phyloP scores from a whole-genome alignment of 2,329 filamentous ascomycete species.

The Epichloe brachyelytri region DNA sequence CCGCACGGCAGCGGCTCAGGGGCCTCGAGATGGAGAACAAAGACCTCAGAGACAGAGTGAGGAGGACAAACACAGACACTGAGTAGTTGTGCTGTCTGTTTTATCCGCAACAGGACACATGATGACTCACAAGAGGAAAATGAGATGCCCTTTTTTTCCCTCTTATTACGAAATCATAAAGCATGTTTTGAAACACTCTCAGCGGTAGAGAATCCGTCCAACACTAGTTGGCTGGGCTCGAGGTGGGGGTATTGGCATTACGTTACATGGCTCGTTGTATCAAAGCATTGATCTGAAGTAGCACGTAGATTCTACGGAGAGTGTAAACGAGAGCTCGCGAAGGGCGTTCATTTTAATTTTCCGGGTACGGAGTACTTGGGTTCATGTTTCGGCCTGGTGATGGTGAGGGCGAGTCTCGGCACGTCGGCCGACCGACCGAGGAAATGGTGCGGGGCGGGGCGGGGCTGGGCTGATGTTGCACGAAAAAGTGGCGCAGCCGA shows the following conservation, averaged over 20 bases:
- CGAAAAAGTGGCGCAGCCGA: too few relatives aligned
- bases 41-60: slow-evolving; percentile 52
- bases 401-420: slow-evolving; percentile 51
- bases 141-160: too few relatives aligned
- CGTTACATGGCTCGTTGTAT: too few relatives aligned
- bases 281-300: too few relatives aligned
- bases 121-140: not conserved
- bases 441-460: too few relatives aligned
- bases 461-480: too few relatives aligned
- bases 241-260: too few relatives aligned
- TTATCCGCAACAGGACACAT: not conserved
- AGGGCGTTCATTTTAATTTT: too few relatives aligned
- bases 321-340: too few relatives aligned
- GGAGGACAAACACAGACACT: slow-evolving; percentile 14
- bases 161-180: not conserved
- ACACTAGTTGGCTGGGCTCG: not conserved
- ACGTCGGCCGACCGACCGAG: slow-evolving; percentile 25
- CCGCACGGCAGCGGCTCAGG: slow-evolving; percentile 67
- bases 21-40: slow-evolving; percentile 64
- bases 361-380: too few relatives aligned
- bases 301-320: too few relatives aligned
- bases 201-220: not conserved
- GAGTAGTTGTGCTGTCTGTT: slow-evolving; percentile 5
- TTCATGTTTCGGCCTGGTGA: slow-evolving; percentile 39
- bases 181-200: not conserved